Evolutionary conservation across 2,329 filamentous ascomycete species (phyloP), one percentile per base, ranked within the genome.

Genomic region (Verticillium nubilum): DNA sequence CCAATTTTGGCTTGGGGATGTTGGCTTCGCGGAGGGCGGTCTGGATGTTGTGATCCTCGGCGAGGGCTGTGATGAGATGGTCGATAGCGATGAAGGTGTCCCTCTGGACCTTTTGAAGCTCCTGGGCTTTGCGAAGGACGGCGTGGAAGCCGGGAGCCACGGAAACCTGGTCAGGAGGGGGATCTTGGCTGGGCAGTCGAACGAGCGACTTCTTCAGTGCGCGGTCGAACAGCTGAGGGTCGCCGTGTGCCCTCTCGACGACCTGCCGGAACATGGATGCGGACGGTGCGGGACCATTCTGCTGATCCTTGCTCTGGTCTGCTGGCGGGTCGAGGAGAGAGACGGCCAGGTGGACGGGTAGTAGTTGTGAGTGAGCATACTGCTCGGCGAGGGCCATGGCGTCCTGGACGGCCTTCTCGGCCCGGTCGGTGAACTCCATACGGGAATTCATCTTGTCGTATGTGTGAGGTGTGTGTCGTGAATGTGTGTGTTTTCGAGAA

Each of bases 51-150:
- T 82, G 65, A 67, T 99, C 95, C 68, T 98, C 92, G 13, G 88
- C 85, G 25, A 97, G 80, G 1, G 91, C 87, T 63, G 88, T 87
- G 69, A 99, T 97, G 57, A 99, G 82, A 72, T 99, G 95, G 74
- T 98, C 95, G 61, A 98, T 88, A 47, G 94, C 95, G 64, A 99
- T 91, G 74, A 87, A 99, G 65, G 87, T 91, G 73, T 99, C 95
- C 69, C 97, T 98, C 69, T 99, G 95, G n/a, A 93, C 92, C 78
- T 96, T 97, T 68, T 96, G 94, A 58, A 99, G 76, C 31, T 98
- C 92, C 73, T 90, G 87, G 2, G 95, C 92, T 66, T 91, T 86
- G 66, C 92, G 86, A 57, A 99, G 81, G 60, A 97, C 84, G 67
- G 89, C 91, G 63, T 88, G 86, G 75, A 98, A 93, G 9, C 86